Percentiles rank a stretch among this genome's conserved stretches.
phyloP scores from a whole-genome alignment of 176 grass and related monocot genomes.

The Eragrostis nindensis region DNA sequence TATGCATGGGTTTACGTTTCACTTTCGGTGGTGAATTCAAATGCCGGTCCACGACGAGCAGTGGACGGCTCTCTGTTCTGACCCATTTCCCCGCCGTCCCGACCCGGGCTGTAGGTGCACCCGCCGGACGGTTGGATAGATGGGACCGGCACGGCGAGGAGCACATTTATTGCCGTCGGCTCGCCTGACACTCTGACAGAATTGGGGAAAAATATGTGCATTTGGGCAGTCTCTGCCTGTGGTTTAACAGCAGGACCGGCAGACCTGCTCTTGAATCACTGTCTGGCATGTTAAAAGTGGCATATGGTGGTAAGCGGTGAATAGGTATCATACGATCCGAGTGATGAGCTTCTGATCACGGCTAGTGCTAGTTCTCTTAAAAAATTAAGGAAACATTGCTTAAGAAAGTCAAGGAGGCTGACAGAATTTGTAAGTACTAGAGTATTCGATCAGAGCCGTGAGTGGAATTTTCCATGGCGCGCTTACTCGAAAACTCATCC shows the following conservation, averaged over 20 bases:
- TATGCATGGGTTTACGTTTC: neutral
- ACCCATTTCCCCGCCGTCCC: neutral
- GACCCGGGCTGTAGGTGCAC: constrained; percentile 3
- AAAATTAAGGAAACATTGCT: too few relatives aligned
- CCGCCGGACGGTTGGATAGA: neutral
- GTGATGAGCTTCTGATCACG: too few relatives aligned
- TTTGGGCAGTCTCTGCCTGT: neutral
- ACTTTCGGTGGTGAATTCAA: neutral
- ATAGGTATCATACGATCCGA: too few relatives aligned
- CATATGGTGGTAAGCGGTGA: too few relatives aligned
- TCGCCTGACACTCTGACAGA: neutral
- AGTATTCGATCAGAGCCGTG: too few relatives aligned
- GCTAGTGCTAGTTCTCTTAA: too few relatives aligned
- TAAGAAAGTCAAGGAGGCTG: too few relatives aligned
- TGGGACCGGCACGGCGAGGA: constrained; percentile 28
- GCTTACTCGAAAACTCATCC: too few relatives aligned
- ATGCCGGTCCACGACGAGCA: neutral
- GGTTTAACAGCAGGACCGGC: constrained; percentile 15
- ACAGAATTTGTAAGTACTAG: too few relatives aligned
- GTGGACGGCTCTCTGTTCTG: neutral
- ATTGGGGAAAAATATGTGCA: neutral
- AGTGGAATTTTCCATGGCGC: neutral
- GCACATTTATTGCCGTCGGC: constrained; percentile 26
- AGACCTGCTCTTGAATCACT: neutral
- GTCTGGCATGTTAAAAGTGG: too few relatives aligned